phyloP scores from a whole-genome alignment of 495 filamentous ascomycete species.

The Penicillium argentinense region DNA sequence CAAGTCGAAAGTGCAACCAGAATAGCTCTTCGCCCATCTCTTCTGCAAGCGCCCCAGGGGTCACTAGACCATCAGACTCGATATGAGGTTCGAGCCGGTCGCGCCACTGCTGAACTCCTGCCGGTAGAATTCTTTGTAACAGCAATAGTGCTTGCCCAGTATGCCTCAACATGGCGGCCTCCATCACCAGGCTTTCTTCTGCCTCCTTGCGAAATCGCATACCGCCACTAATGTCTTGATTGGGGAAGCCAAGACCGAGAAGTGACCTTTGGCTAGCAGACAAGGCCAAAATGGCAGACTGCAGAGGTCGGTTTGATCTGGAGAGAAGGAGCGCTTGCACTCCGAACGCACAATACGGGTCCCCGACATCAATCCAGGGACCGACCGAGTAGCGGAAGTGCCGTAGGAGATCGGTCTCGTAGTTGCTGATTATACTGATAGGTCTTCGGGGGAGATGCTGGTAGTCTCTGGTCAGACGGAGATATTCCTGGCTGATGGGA shows the following conservation, averaged over 20 bases:
- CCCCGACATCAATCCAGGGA: conserved; percentile 29
- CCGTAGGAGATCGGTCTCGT: conserved; percentile 24
- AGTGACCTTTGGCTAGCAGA: conserved; percentile 20
- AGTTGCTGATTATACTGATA: conserved; percentile 5
- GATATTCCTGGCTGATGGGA: background rate
- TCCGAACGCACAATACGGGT: conserved; percentile 23
- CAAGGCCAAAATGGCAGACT: conserved; percentile 21
- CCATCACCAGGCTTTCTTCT: conserved; percentile 8
- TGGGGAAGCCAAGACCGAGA: background rate
- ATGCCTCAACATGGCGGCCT: conserved; percentile 15
- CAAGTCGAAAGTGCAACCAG: conserved; percentile 24
- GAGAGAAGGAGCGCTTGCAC: conserved; percentile 23
- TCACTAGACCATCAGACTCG: conserved; percentile 3
- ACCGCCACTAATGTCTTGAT: conserved; percentile 12
- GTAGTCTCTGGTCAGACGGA: background rate
- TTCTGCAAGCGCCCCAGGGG: conserved; percentile 1
- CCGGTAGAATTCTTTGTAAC: conserved; percentile 18
- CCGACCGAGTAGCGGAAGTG: conserved; percentile 28
- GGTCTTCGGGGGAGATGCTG: background rate
- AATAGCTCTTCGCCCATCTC: conserved; percentile 22
- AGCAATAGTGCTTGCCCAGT: conserved; percentile 15
- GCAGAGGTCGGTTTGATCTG: conserved; percentile 18
- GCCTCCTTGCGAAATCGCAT: conserved; percentile 20
- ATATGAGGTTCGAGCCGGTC: conserved; percentile 1
- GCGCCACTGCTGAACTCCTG: conserved; percentile 21